Conservation (phyloP, 805 yeast genomes). For the Dipodascus geniculatus region DNA sequence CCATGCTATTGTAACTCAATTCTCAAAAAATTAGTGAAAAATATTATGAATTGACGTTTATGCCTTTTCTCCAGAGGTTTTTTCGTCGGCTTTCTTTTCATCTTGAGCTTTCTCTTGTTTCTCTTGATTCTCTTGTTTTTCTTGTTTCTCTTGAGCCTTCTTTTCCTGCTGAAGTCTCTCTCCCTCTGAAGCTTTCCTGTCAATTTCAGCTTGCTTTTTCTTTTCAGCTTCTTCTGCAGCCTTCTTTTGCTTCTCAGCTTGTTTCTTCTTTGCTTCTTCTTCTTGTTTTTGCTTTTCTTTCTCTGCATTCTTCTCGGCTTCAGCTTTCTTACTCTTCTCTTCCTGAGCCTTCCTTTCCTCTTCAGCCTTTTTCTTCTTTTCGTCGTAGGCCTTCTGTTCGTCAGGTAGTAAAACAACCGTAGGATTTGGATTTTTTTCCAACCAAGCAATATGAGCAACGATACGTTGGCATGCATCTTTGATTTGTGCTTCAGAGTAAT, state of each 20-base stretch:
- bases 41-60: no score
- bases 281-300: not conserved
- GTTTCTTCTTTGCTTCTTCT: constrained; percentile 12
- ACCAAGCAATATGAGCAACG: not conserved
- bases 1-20: no score
- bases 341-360: constrained; percentile 6
- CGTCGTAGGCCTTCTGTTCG: not conserved
- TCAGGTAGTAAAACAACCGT: not conserved
- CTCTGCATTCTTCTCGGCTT: constrained; percentile 3
- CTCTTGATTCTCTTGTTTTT: no score
- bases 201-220: constrained; percentile 12
- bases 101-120: not conserved
- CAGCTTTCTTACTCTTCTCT: constrained; percentile 22
- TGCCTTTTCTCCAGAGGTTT: not conserved
- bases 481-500: constrained; percentile 28
- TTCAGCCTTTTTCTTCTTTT: not conserved
- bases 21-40: no score
- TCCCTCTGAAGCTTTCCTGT: constrained; percentile 6
- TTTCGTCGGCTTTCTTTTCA: not conserved
- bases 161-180: constrained; percentile 3
- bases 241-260: constrained; percentile 9
- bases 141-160: constrained; percentile 1
- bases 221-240: constrained; percentile 7
- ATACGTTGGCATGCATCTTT: not conserved
- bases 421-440: constrained; percentile 3